A percentile compares a stretch with the other conserved stretches of the same genome.
These are phyloP conservation scores for Populus simonii DNA, from an alignment of 345 rosid genomes.

Conservation along the genomic window DNA sequence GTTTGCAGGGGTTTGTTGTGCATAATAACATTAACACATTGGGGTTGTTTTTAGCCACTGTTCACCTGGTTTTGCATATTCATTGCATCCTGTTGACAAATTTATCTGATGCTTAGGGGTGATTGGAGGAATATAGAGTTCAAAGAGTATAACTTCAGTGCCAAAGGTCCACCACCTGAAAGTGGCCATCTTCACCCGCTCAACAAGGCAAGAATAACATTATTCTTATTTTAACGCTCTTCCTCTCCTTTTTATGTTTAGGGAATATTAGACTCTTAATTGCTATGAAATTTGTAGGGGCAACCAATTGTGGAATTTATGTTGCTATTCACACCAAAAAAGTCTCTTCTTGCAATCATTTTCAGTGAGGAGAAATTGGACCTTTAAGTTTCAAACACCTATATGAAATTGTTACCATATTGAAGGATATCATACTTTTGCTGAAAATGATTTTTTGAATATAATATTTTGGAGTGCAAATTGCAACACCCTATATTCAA, in stretches of 20 bases:
- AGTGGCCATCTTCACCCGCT: constrained; percentile 94
- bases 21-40: neutral
- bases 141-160: constrained; percentile 85
- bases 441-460: neutral
- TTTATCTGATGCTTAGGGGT: constrained; percentile 46
- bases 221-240: neutral
- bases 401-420: neutral
- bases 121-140: constrained; percentile 85
- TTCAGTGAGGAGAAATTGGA: neutral
- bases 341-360: neutral
- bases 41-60: neutral
- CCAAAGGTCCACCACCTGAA: constrained; percentile 83
- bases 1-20: neutral
- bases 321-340: too few relatives aligned
- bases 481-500: neutral
- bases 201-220: constrained; percentile 58
- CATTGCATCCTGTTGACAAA: constrained; percentile 3
- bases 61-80: neutral
- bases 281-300: neutral
- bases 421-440: neutral
- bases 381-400: neutral
- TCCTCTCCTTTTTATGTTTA: neutral
- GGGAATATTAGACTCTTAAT: constrained; percentile 4
- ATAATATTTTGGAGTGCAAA: neutral
- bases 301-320: neutral